A percentile compares a stretch with the other conserved stretches of the same genome.
Conservation (phyloP, 2,329 filamentous ascomycete species). For the Alternaria triticimaculans region DNA sequence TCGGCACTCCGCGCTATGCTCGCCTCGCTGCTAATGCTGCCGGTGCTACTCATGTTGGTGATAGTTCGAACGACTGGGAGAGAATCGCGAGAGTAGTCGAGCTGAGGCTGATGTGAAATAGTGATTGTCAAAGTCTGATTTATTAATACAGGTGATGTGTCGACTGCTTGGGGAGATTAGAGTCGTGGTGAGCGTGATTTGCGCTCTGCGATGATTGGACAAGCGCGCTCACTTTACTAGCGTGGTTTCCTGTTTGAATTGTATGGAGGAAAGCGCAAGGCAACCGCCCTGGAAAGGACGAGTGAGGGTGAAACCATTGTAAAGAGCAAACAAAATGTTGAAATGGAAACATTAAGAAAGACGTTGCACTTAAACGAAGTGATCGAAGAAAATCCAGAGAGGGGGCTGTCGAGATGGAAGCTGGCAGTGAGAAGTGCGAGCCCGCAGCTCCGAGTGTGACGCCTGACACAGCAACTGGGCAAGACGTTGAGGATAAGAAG, state of each 20-base stretch:
- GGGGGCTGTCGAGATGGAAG: neutral
- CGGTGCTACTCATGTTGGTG: neutral
- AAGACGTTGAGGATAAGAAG: neutral
- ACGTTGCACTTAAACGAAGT: neutral
- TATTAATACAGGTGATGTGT: neutral
- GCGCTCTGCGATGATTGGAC: neutral
- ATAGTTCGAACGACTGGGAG: neutral
- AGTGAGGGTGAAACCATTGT: neutral
- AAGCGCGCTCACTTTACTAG: neutral
- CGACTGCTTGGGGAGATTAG: neutral
- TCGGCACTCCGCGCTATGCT: neutral
- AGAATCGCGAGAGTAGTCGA: neutral
- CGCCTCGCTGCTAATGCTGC: neutral
- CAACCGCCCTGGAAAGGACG: neutral
- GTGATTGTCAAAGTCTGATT: neutral
- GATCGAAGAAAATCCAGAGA: neutral
- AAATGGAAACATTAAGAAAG: neutral
- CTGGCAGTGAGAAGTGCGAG: neutral
- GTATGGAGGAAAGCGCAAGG: neutral
- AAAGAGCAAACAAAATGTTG: neutral
- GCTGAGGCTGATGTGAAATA: neutral
- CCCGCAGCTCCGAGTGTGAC: neutral
- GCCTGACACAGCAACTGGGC: neutral
- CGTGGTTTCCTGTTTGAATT: constrained; percentile 1
- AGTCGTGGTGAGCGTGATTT: neutral